These are phyloP conservation scores for Parastagonospora nodorum DNA, from an alignment of 2,329 filamentous ascomycete species.

Conservation along the genomic window DNA sequence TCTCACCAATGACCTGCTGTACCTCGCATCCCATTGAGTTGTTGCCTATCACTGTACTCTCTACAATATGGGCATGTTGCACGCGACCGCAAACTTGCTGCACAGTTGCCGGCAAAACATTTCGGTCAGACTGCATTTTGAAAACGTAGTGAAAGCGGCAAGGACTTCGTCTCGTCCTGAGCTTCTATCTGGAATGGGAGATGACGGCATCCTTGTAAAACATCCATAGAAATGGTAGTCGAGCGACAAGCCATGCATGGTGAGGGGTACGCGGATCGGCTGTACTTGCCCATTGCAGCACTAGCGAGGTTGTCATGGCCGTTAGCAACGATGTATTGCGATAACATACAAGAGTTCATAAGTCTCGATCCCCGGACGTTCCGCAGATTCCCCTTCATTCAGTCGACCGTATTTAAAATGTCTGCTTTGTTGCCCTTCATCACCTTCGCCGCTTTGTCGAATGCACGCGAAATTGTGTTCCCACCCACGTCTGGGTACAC, in stretches of 20 bases:
- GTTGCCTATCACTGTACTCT: too few species aligned
- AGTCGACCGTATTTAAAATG: not conserved
- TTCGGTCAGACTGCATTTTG: too few species aligned
- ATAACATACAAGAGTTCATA: slow-evolving; percentile 2
- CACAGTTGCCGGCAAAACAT: too few species aligned
- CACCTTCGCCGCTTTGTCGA: not conserved
- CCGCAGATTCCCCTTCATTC: not conserved
- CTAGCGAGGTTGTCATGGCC: slow-evolving; percentile 5
- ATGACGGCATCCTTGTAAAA: not conserved
- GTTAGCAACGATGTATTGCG: slow-evolving; percentile 1
- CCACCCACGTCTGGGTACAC: slow-evolving; percentile 45
- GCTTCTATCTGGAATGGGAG: too few species aligned
- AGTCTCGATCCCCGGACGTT: not conserved
- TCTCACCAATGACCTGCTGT: too few species aligned
- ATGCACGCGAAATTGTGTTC: slow-evolving; percentile 51
- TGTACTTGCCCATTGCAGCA: slow-evolving; percentile 12
- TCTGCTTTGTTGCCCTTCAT: not conserved
- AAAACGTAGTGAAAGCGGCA: too few species aligned
- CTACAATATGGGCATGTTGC: too few species aligned
- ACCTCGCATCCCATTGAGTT: too few species aligned
- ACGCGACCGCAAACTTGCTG: too few species aligned
- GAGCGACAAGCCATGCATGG: not conserved
- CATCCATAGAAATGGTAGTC: not conserved
- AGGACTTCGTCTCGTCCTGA: too few species aligned
- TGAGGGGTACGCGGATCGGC: slow-evolving; percentile 12